Base-by-base conservation (phyloP, 257 asterid species). In the Ballota nigra region DNA sequence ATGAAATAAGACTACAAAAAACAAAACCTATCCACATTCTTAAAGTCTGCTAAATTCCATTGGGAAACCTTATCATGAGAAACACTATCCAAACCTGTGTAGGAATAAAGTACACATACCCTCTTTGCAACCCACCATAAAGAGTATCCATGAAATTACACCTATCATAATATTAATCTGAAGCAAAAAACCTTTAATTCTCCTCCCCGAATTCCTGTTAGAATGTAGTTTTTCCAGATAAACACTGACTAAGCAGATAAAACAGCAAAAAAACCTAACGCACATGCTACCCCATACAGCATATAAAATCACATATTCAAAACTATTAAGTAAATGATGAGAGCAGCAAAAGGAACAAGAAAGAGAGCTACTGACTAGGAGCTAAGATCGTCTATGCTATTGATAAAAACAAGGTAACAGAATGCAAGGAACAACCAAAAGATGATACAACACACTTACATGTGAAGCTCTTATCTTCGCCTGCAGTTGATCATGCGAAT, bases 401-500 rank as follows among this genome's bases (percentile, higher is more conserved):
- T 55, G 19, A 74, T 18, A 29, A 12, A 43, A 28, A 41, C 53
- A 26, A 72, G 51, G 36, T 49, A 31, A 43, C 56, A 73, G 56
- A 69, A 40, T 28, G 51, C 58, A 47, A 36, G 70, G 66, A 56
- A 45, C 1, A 56, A 70, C 40, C 20, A 10, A 15, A 22, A 57
- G 64, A 76, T 20, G 22, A 72, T 40, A 82, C 52, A 70, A 76
- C 6, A 75, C 5, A 75, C 96, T 86, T 87, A 95, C 99, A 81
- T 89, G 94, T 80, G 96, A 81, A 79, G 84, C 82, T 81, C 93
- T 88, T 74, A 92, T 89, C 90, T 86, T 92, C 88, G 82, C 73
- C 83, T 95, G 97, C 84, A 95, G 79, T 68, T 86, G 92, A 77
- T 95, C 97, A 69, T 95, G 99, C 45, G 90, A 81, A 72, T 86